Base-by-base conservation (phyloP, 148 eudicot genomes). In the Pharnaceum exiguum region DNA sequence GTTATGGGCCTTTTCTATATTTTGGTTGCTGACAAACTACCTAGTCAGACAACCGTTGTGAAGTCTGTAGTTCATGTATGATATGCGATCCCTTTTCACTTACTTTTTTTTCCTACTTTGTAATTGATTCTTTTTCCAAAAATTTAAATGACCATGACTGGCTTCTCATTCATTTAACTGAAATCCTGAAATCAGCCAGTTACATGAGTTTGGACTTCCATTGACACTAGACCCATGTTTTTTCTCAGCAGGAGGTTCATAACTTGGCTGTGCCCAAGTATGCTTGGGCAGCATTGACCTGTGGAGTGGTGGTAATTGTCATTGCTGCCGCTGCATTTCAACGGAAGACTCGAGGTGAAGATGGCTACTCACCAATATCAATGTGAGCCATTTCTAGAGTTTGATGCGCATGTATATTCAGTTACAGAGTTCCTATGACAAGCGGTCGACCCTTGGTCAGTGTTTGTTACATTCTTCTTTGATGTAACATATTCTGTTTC, bases 1-100 rank as follows among this genome's bases (percentile, higher is more conserved):
- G 97, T 91, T 46, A 91, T 91, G 97, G 96, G 86, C 23, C 87
- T 91, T 45, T 84, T 91, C 72, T 91, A 91, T 78, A 59, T 91
- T 45, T 64, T 91, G 59, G 73, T 91, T 36, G 87, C 95, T 15
- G 83, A 84, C 46, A 57, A 82, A 22, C 28, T 69, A 12, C 68
- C 84, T 1, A 46, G 16, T 35, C 62, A 62, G 12, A 43, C 11
- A 46, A 45, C 24, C 51, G 7, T 1, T 54, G 25, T 56, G 24
- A 59, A 31, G 7, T 24, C 40, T 37, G 29, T 51, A 27, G 22
- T 57, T 23, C 28, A 29, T 45, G 75, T 71, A 58, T 52, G 66
- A 21, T 33, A 12, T 12, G 12, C 12, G 12, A 6, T 6, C 38
- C 38, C 38, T 35, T 35, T 52, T 46, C 32, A 5, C 17, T 42